Conservation (phyloP, 495 filamentous ascomycete species). For the Daldinia grandis region DNA sequence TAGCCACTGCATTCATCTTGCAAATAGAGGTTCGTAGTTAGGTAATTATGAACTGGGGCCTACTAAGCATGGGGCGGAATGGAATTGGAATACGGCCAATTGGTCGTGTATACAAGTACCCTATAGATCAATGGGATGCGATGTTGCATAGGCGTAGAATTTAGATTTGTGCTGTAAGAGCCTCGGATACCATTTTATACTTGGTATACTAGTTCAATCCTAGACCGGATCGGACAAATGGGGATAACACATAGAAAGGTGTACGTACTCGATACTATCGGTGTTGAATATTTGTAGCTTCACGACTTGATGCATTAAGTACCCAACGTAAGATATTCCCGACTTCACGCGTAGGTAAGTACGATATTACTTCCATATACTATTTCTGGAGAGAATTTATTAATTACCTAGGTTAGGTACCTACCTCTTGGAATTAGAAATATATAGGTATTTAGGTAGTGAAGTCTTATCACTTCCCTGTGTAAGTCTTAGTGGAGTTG, state of each 20-base stretch:
- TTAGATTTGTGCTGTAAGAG: constrained; percentile 17
- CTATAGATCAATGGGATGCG: constrained; percentile 27
- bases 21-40: constrained; percentile 21
- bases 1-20: constrained; percentile 20
- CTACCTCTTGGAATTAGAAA: no score
- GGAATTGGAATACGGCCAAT: constrained; percentile 23
- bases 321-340: no score
- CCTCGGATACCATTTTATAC: constrained; percentile 29
- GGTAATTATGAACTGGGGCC: constrained; percentile 10
- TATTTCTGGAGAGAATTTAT: no score
- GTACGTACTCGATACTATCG: not conserved
- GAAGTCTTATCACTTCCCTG: no score
- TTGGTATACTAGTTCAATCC: constrained; percentile 15
- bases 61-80: constrained; percentile 21
- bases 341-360: no score
- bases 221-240: constrained; percentile 24
- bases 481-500: constrained; percentile 10
- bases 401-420: not conserved
- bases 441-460: no score
- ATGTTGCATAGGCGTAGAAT: constrained; percentile 26
- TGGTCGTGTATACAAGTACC: constrained; percentile 32
- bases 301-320: not conserved
- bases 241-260: not conserved
- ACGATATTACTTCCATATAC: no score
- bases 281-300: not conserved